Conservation (phyloP, 2,329 filamentous ascomycete genomes). For the Acrocalymma vagum region DNA sequence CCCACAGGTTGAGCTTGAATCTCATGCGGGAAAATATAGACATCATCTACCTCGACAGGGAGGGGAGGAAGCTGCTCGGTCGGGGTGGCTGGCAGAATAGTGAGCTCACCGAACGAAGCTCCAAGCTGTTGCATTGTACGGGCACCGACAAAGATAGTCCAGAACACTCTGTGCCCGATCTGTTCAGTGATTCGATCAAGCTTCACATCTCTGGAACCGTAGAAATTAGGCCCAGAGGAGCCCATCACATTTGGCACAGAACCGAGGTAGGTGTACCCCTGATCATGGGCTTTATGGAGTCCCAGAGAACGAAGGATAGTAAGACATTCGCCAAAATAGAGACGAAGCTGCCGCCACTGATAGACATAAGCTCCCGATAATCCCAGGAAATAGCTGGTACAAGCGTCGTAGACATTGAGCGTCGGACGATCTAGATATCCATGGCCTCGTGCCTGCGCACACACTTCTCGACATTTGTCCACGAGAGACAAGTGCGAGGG, state of each 20-base stretch:
- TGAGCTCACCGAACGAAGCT: constrained; percentile 73
- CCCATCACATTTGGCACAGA: constrained; percentile 42
- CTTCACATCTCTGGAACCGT: constrained; percentile 46
- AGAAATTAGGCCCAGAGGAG: constrained; percentile 44
- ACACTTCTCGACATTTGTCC: constrained; percentile 74
- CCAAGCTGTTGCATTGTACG: constrained; percentile 82
- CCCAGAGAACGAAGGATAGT: constrained; percentile 74
- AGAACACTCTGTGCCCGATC: constrained; percentile 74
- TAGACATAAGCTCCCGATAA: constrained; percentile 73
- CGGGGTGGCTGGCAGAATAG: constrained; percentile 79
- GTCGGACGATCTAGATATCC: constrained; percentile 62
- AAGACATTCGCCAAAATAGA: constrained; percentile 78
- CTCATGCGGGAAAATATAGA: constrained; percentile 76
- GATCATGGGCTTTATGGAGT: constrained; percentile 65
- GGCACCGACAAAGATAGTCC: constrained; percentile 79
- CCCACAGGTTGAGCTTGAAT: constrained; percentile 75
- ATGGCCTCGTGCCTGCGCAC: constrained; percentile 71
- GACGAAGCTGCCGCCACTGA: constrained; percentile 71
- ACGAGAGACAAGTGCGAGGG: constrained; percentile 75
- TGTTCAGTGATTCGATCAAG: constrained; percentile 58
- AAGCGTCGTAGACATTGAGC: constrained; percentile 69
- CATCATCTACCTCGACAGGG: constrained; percentile 84
- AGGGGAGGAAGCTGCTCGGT: constrained; percentile 80
- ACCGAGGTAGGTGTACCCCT: constrained; percentile 49
- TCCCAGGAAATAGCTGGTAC: constrained; percentile 79